Evolutionary conservation across 306 rosid genomes (phyloP).

Genomic region (Rubus idaeus): DNA sequence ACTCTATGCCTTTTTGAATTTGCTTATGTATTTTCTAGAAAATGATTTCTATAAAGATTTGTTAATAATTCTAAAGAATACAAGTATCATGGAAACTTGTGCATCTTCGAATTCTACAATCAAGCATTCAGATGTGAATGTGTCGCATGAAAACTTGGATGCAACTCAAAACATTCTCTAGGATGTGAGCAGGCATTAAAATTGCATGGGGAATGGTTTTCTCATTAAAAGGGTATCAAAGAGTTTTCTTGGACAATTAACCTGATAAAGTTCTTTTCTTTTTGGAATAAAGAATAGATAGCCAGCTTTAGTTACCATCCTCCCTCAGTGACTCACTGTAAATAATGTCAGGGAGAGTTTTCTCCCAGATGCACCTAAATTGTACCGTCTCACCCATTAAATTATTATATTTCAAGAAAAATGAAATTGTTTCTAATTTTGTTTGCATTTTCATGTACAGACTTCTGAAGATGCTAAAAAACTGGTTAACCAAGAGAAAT

Average conservation of each 20-base stretch:
- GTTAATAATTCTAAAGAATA: not conserved
- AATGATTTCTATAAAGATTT: not conserved
- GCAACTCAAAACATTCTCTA: too few species aligned
- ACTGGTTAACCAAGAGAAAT: conserved; percentile 93
- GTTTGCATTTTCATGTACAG: conserved; percentile 35
- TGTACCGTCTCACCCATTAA: not conserved
- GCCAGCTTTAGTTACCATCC: not conserved
- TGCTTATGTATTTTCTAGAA: not conserved
- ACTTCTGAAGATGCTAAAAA: conserved; percentile 98
- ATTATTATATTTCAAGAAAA: not conserved
- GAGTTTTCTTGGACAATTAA: too few species aligned
- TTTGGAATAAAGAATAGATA: not conserved
- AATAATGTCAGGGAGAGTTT: not conserved
- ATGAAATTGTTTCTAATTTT: not conserved
- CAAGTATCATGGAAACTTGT: not conserved
- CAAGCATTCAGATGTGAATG: not conserved
- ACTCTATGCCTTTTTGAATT: conserved; percentile 5
- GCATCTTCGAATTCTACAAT: conserved; percentile 3
- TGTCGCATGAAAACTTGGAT: not conserved
- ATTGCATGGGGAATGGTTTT: too few species aligned
- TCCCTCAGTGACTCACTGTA: not conserved
- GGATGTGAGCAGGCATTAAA: too few species aligned
- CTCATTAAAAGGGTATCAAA: too few species aligned
- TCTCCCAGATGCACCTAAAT: not conserved
- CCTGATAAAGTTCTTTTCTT: too few species aligned